phyloP scores from a whole-genome alignment of 139 green algal genomes.

The Trebouxia sp. region DNA sequence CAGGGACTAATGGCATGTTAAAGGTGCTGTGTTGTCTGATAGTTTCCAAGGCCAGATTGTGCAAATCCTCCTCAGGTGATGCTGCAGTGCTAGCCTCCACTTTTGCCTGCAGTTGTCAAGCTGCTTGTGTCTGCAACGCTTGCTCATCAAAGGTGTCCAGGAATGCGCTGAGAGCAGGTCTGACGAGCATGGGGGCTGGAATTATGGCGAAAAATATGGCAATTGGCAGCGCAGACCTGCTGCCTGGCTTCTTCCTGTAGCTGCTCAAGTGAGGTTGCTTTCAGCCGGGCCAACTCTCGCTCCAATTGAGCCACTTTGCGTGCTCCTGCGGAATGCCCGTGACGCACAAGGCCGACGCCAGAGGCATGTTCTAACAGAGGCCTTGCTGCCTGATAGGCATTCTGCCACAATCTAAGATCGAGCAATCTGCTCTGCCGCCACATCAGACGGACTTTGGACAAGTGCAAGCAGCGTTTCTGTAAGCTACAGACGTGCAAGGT shows the following conservation, averaged over 20 bases:
- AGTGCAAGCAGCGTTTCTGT: too few species aligned
- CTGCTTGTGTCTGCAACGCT: too few species aligned
- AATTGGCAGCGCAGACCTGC: too few species aligned
- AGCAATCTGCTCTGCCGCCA: slow-evolving; percentile 4
- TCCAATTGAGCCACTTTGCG: neutral
- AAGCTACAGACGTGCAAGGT: too few species aligned
- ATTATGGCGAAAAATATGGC: too few species aligned
- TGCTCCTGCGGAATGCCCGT: neutral
- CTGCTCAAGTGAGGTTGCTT: neutral
- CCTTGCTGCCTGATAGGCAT: neutral
- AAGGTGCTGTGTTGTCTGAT: neutral
- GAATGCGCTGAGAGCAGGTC: too few species aligned
- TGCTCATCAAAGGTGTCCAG: too few species aligned
- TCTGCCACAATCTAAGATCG: neutral
- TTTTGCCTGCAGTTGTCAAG: neutral
- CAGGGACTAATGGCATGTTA: neutral
- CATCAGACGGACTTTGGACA: too few species aligned
- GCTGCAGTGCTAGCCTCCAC: neutral
- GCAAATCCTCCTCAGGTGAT: neutral
- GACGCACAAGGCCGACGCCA: neutral
- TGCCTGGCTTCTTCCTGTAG: neutral
- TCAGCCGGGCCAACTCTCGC: neutral
- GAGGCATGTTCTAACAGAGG: neutral
- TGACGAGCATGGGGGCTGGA: too few species aligned
- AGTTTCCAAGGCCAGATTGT: neutral